Evolutionary conservation across 1,139 yeast species (phyloP), one percentile per base, ranked within the genome.

Genomic region (Arxiozyma bovina): DNA sequence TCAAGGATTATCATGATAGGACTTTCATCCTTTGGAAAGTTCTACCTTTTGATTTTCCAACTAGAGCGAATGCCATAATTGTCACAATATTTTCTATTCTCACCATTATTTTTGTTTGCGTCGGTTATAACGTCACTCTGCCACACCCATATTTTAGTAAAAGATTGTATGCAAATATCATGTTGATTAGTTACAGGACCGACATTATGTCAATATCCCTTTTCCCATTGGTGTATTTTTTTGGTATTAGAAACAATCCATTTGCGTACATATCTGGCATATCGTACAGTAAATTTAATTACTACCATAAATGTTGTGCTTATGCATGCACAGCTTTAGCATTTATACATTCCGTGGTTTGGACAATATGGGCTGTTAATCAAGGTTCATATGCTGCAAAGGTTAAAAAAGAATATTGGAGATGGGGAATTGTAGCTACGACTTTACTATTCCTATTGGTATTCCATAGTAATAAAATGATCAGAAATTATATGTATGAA

Each of bases 221-320:
- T 50, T 73, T 80, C 54, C 86, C 87, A 1, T 65, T 77, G n/a
- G 67, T 79, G 27, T 75, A 79, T 55, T 68, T 81, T 55, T 80
- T 81, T 65, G 80, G 84, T 15, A 82, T 82, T 44, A 75, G 86
- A 70, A 81, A 81, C 61, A 81, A 81, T 62, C 80, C 82, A 51
- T 73, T 81, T 65, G 77, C 76, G 58, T 72, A 73, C 65, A 54
- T 81, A 20, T 73, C 81, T 4, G 83, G 83, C 2, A 72, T 80
- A 65, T 62, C 76, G 1, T 74, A 73, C 54, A 59, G 80, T 1
- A 71, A 78, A 17, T 81, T 81, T 65, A 66, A 77, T 54, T 68
- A 71, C 34, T 73, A 74, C 59, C 86, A 81, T 65, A 79, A 69
- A 60, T 70, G 74, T 70, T 63, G 67, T 51, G 77, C 77, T 1